These are phyloP conservation scores for Vitis riparia DNA, from an alignment of 164 flowering plant species.

Conservation along the genomic window DNA sequence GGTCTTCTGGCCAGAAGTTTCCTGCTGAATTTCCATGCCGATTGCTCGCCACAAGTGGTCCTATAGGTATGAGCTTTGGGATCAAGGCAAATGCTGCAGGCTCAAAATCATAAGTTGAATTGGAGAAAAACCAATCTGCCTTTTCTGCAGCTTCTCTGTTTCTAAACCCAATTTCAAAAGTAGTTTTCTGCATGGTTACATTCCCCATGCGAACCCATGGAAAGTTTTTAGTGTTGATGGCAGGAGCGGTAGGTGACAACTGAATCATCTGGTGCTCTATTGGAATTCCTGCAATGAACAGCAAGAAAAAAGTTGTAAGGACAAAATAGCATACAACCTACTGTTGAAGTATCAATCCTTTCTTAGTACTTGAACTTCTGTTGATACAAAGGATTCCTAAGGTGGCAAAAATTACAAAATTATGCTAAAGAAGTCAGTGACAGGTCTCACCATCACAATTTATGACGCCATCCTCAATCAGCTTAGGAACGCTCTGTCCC, in stretches of 20 bases:
- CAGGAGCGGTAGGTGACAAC: slow-evolving; percentile 27
- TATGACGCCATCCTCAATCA: slow-evolving; percentile 25
- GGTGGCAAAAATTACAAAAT: too few relatives aligned
- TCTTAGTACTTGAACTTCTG: not conserved
- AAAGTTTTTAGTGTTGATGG: slow-evolving; percentile 17
- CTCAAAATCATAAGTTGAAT: slow-evolving; percentile 40
- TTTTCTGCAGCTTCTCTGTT: slow-evolving; percentile 6
- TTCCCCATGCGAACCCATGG: slow-evolving; percentile 28
- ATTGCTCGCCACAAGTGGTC: slow-evolving; percentile 28
- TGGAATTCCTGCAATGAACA: slow-evolving; percentile 20
- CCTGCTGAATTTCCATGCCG: slow-evolving; percentile 11
- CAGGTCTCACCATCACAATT: slow-evolving; percentile 22
- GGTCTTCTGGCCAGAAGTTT: slow-evolving; percentile 38
- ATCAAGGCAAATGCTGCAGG: slow-evolving; percentile 17
- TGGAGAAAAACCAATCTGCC: slow-evolving; percentile 29
- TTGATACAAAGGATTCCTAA: not conserved
- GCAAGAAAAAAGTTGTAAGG: not conserved
- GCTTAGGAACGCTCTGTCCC: slow-evolving; percentile 18
- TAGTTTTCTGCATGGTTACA: slow-evolving; percentile 1
- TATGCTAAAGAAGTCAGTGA: too few relatives aligned
- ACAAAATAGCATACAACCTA: too few relatives aligned
- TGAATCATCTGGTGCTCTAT: slow-evolving; percentile 17
- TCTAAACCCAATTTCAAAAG: slow-evolving; percentile 4
- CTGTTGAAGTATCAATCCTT: too few relatives aligned
- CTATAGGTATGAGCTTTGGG: slow-evolving; percentile 31